Conservation (phyloP, 805 yeast species). For the Candida morakotiae region DNA sequence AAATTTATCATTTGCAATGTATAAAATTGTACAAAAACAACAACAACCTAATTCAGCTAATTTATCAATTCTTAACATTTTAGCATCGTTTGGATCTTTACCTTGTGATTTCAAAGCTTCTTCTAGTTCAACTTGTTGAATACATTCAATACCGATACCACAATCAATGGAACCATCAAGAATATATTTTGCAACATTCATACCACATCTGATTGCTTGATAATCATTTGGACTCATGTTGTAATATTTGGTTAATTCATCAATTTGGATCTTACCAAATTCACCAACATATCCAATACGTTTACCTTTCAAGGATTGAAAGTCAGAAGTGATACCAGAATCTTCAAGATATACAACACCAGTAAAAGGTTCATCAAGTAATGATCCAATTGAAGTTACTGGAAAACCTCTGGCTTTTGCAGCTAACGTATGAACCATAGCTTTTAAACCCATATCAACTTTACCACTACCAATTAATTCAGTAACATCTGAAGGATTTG, state of each 20-base stretch:
- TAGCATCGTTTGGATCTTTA: constrained; percentile 42
- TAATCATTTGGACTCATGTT: constrained; percentile 55
- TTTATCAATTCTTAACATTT: constrained; percentile 54
- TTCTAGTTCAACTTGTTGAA: constrained; percentile 56
- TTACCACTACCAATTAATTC: constrained; percentile 55
- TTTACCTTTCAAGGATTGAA: constrained; percentile 49
- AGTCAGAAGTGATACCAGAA: constrained; percentile 48
- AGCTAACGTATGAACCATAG: constrained; percentile 58
- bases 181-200: constrained; percentile 55
- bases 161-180: constrained; percentile 54
- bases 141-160: constrained; percentile 57
- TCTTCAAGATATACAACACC: constrained; percentile 50
- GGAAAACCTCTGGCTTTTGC: constrained; percentile 58
- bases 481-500: constrained; percentile 56
- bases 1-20: constrained; percentile 50
- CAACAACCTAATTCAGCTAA: constrained; percentile 57
- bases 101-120: constrained; percentile 43
- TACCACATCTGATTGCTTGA: constrained; percentile 56
- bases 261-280: constrained; percentile 56
- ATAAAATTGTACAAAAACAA: constrained; percentile 54
- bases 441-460: constrained; percentile 55
- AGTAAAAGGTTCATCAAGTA: constrained; percentile 56
- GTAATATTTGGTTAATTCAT: constrained; percentile 51
- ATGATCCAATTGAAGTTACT: constrained; percentile 52
- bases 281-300: constrained; percentile 56